These are phyloP conservation scores for Crucibulum parvulum DNA, from an alignment of 1,284 basidiomycete genomes.

Conservation along the genomic window DNA sequence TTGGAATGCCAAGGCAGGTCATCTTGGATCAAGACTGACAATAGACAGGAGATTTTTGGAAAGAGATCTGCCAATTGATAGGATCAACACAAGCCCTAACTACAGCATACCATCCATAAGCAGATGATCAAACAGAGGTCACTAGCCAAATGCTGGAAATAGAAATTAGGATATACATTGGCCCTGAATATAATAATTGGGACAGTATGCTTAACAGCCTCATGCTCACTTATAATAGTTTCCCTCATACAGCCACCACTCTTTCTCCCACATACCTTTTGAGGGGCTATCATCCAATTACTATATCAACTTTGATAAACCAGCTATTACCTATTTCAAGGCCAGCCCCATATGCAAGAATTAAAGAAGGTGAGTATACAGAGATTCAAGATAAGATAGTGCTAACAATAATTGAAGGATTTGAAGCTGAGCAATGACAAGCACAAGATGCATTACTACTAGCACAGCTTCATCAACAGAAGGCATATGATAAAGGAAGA, in stretches of 20 bases:
- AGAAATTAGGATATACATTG: neutral
- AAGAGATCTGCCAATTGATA: constrained; percentile 14
- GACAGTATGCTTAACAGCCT: neutral
- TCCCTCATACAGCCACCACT: neutral
- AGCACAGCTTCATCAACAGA: neutral
- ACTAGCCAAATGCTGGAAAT: constrained; percentile 13
- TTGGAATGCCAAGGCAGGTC: constrained; percentile 21
- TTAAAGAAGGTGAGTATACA: no score
- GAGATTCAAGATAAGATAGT: no score
- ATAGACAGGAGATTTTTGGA: constrained; percentile 28
- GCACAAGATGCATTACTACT: neutral
- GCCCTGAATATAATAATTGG: constrained; percentile 17
- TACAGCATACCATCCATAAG: constrained; percentile 15
- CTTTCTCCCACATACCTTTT: neutral
- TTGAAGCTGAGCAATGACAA: neutral
- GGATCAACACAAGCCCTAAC: constrained; percentile 6
- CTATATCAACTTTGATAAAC: no score
- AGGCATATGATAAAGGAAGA: neutral
- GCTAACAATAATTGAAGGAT: neutral
- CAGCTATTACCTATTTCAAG: no score
- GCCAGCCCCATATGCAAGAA: no score
- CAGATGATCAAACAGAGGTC: constrained; percentile 24
- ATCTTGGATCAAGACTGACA: constrained; percentile 25
- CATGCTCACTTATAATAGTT: neutral
- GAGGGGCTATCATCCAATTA: neutral